Evolutionary conservation across 352 stramenopile species (phyloP).

Genomic region (Phytophthora colocasiae): DNA sequence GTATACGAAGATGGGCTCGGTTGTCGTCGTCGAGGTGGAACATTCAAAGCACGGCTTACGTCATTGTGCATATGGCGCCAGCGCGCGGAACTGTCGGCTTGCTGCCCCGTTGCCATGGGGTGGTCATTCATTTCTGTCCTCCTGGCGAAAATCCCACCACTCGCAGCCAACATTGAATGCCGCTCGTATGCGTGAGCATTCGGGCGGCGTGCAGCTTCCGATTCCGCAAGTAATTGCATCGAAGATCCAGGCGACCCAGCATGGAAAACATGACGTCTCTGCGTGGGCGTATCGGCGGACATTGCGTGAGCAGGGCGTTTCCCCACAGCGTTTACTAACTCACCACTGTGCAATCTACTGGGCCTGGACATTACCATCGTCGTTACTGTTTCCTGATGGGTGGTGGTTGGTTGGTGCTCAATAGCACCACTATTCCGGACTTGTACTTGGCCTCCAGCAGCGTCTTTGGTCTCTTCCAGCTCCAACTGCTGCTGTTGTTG

Average conservation of each 20-base stretch:
- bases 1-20: conserved; percentile 32
- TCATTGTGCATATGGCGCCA: conserved; percentile 82
- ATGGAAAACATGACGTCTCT: conserved; percentile 28
- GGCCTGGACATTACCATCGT: conserved; percentile 1
- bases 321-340: background rate
- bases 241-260: conserved; percentile 29
- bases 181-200: conserved; percentile 25
- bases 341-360: conserved; percentile 2
- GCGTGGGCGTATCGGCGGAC: conserved; percentile 4
- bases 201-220: conserved; percentile 11
- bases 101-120: conserved; percentile 31
- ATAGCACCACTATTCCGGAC: conserved; percentile 13
- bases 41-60: conserved; percentile 61
- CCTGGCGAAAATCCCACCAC: conserved; percentile 1
- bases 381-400: background rate
- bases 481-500: conserved; percentile 16
- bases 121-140: conserved; percentile 11
- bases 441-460: conserved; percentile 10
- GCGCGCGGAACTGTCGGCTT: conserved; percentile 48
- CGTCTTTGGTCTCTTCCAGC: conserved; percentile 24
- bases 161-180: conserved; percentile 18
- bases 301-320: conserved; percentile 24
- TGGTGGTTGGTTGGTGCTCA: conserved; percentile 15
- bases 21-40: conserved; percentile 35
- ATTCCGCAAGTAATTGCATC: conserved; percentile 30